Percentiles rank a stretch among this genome's conserved stretches.
These are phyloP conservation scores for Raffaelea arxii DNA, from an alignment of 2,329 filamentous ascomycete species.

Conservation along the genomic window DNA sequence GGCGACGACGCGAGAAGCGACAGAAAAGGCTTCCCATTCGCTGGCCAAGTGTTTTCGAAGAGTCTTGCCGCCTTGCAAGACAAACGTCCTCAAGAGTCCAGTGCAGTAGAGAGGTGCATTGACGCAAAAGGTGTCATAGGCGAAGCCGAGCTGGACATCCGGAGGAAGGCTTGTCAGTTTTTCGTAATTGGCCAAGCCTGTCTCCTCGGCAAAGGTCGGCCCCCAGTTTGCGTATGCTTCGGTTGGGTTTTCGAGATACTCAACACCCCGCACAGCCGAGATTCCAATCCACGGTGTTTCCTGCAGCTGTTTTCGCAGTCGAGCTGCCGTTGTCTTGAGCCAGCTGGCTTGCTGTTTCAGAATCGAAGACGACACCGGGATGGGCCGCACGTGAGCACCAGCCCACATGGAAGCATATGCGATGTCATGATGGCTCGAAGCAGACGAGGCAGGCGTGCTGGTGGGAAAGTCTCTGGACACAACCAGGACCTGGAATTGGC, in stretches of 20 bases:
- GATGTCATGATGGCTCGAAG: slow-evolving; percentile 19
- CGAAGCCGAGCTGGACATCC: slow-evolving; percentile 31
- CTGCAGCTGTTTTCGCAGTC: slow-evolving; percentile 25
- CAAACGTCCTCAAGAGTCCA: slow-evolving; percentile 31
- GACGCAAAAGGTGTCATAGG: slow-evolving; percentile 44
- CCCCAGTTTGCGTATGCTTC: slow-evolving; percentile 6
- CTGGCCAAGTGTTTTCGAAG: slow-evolving; percentile 23
- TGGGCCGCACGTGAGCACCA: slow-evolving; percentile 43
- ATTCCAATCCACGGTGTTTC: slow-evolving; percentile 30
- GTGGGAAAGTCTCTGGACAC: slow-evolving; percentile 34
- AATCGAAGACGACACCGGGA: slow-evolving; percentile 19
- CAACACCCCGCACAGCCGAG: slow-evolving; percentile 35
- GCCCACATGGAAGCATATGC: slow-evolving; percentile 49
- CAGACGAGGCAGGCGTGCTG: slow-evolving; percentile 10
- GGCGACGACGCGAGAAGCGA: slow-evolving; percentile 14
- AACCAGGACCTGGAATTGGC: slow-evolving; percentile 26
- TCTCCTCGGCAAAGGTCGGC: slow-evolving; percentile 17
- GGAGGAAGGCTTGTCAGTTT: slow-evolving; percentile 23
- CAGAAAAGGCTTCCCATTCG: slow-evolving; percentile 25
- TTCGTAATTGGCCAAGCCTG: slow-evolving; percentile 27
- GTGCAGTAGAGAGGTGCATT: slow-evolving; percentile 43
- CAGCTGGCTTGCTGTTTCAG: slow-evolving; percentile 16
- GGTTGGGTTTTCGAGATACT: slow-evolving; percentile 37
- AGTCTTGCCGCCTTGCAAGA: slow-evolving; percentile 24
- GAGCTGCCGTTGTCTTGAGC: slow-evolving; percentile 28